Percentiles rank a stretch among this genome's conserved stretches.
phyloP scores from a whole-genome alignment of 2,329 filamentous ascomycete species.

The Elsinoe batatas region DNA sequence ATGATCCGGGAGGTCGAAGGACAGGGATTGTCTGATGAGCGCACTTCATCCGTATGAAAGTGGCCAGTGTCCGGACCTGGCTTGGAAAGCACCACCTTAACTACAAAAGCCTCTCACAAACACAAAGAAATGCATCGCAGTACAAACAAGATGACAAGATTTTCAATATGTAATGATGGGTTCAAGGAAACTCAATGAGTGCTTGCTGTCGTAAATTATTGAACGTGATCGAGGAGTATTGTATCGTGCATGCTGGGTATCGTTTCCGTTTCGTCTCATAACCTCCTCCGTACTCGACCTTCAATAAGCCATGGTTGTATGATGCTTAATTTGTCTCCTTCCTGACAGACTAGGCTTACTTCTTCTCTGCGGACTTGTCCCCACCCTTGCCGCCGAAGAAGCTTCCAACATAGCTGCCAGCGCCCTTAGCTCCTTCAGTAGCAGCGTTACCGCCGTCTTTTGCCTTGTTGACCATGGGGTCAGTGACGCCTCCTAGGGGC shows the following conservation, averaged over 20 bases:
- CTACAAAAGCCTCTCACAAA: too few relatives aligned
- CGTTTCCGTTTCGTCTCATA: slow-evolving; percentile 8
- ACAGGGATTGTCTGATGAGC: slow-evolving; percentile 16
- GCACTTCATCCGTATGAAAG: slow-evolving; percentile 23
- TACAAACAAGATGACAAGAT: neutral
- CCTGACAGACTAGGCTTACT: slow-evolving; percentile 11
- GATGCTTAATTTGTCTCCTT: neutral
- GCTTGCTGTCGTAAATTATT: neutral
- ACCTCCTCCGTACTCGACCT: neutral
- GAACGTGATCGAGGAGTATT: neutral
- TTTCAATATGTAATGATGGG: neutral
- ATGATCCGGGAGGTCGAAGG: slow-evolving; percentile 21
- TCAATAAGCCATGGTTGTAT: too few relatives aligned
- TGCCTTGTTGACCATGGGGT: slow-evolving; percentile 23
- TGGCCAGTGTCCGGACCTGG: slow-evolving; percentile 22
- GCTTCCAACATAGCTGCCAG: slow-evolving; percentile 25
- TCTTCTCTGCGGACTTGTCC: slow-evolving; percentile 23
- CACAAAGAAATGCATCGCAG: neutral
- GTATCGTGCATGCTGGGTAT: slow-evolving; percentile 9
- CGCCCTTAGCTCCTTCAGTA: slow-evolving; percentile 24
- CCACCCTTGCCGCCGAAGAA: slow-evolving; percentile 26
- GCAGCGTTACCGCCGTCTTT: slow-evolving; percentile 23
- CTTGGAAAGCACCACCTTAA: slow-evolving; percentile 16
- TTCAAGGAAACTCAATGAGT: neutral
- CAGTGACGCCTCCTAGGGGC: slow-evolving; percentile 27